Evolutionary conservation across 495 filamentous ascomycete species (phyloP).

Genomic region (Tetracladium marchalianum): DNA sequence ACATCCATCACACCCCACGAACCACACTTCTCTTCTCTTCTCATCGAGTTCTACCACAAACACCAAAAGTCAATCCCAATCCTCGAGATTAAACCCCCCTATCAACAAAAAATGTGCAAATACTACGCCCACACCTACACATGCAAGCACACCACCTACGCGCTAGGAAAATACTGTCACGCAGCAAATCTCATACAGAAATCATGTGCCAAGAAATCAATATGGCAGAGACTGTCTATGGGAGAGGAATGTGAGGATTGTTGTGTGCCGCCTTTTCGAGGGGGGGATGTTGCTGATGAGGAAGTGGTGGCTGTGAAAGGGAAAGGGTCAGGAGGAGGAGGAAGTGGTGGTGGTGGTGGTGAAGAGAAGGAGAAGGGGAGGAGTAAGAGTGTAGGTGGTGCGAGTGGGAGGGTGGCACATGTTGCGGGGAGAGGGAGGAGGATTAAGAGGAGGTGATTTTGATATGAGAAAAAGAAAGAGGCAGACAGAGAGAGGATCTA

Average conservation of each 20-base stretch:
- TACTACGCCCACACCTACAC: conserved; percentile 16
- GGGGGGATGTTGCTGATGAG: not conserved
- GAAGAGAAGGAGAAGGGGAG: too few species aligned
- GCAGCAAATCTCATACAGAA: conserved; percentile 14
- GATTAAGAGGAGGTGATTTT: too few species aligned
- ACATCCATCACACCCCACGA: too few species aligned
- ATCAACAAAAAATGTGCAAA: conserved; percentile 12
- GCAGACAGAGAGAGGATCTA: too few species aligned
- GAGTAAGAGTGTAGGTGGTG: too few species aligned
- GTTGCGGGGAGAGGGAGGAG: too few species aligned
- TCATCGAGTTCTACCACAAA: too few species aligned
- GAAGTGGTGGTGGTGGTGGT: not conserved
- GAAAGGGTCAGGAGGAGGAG: not conserved
- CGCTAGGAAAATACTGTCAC: conserved; percentile 15
- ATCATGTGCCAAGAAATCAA: conserved; percentile 17
- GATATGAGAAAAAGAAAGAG: too few species aligned
- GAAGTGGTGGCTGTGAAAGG: not conserved
- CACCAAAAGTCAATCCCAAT: too few species aligned
- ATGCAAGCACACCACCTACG: conserved; percentile 18
- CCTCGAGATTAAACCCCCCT: not conserved
- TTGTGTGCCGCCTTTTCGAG: conserved; percentile 8
- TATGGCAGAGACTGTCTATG: conserved; percentile 20
- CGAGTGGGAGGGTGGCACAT: too few species aligned
- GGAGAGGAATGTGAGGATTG: conserved; percentile 19
- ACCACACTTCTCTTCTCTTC: too few species aligned